Conservation (phyloP, 2,329 filamentous ascomycete genomes). For the Phyllosticta citribraziliensis region DNA sequence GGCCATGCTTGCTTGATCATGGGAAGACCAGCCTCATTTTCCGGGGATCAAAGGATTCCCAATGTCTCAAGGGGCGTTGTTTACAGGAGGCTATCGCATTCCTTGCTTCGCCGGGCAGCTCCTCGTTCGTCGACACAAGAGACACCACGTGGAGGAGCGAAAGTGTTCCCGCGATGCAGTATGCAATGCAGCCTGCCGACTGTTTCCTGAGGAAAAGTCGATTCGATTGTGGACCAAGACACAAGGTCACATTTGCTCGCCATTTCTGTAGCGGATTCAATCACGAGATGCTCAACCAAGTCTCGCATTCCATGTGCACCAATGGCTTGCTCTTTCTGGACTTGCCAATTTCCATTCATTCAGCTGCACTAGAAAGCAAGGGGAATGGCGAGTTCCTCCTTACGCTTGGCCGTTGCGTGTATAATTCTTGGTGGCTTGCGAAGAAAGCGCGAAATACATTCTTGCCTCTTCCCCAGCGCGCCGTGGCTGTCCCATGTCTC, state of each 20-base stretch:
- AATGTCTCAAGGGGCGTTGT: background rate
- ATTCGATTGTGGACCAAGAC: background rate
- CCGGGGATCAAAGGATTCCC: background rate
- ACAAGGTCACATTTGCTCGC: background rate
- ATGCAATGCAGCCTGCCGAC: background rate
- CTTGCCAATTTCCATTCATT: background rate
- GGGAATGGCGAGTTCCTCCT: background rate
- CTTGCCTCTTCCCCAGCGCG: background rate
- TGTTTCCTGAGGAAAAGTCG: background rate
- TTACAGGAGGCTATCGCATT: background rate
- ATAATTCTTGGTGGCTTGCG: background rate
- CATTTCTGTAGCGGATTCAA: background rate
- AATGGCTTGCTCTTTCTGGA: background rate
- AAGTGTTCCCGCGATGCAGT: background rate
- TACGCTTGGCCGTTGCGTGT: background rate
- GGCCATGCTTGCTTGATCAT: background rate
- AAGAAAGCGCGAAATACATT: background rate
- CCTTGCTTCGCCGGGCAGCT: background rate
- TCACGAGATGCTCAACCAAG: background rate
- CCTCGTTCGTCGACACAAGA: background rate
- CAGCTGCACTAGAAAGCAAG: slow-evolving; percentile 2
- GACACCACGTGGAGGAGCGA: background rate
- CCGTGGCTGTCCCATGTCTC: background rate
- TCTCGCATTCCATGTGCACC: background rate
- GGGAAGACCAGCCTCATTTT: background rate